These are phyloP conservation scores for Xylariaceae sp. DNA, from an alignment of 2,329 filamentous ascomycete species.

Conservation along the genomic window DNA sequence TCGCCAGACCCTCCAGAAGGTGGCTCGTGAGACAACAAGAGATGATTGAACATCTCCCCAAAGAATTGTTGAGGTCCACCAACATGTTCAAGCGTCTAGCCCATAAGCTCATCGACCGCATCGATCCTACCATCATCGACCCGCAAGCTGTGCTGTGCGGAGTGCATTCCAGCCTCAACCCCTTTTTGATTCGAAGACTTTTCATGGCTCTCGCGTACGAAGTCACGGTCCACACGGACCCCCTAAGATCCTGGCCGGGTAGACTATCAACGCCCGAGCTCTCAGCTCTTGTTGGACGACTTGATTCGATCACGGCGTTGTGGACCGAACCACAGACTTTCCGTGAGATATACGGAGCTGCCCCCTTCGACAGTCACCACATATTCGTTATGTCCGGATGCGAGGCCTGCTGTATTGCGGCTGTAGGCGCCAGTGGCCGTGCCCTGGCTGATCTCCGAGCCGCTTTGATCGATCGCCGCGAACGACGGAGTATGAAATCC, in stretches of 20 bases:
- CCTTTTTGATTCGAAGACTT: constrained; percentile 40
- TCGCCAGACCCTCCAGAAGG: constrained; percentile 30
- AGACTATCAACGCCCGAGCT: constrained; percentile 18
- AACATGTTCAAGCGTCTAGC: constrained; percentile 32
- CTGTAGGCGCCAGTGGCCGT: constrained; percentile 40
- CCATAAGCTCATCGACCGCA: constrained; percentile 30
- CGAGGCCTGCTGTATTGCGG: constrained; percentile 49
- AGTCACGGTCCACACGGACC: constrained; percentile 32
- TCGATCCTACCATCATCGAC: constrained; percentile 25
- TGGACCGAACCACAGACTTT: constrained; percentile 39
- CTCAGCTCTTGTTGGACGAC: constrained; percentile 30
- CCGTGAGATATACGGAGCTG: constrained; percentile 29
- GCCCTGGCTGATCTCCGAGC: constrained; percentile 44
- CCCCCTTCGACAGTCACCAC: constrained; percentile 29
- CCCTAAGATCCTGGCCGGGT: constrained; percentile 26
- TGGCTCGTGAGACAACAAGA: constrained; percentile 37
- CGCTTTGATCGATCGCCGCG: constrained; percentile 37
- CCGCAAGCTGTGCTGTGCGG: constrained; percentile 37
- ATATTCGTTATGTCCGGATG: constrained; percentile 38
- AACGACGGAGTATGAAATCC: constrained; percentile 13
- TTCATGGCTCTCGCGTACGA: constrained; percentile 41
- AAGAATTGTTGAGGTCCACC: constrained; percentile 26
- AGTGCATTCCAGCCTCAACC: constrained; percentile 38
- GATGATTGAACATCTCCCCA: constrained; percentile 27
- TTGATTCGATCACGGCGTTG: constrained; percentile 34